Evolutionary conservation across 257 asterid species (phyloP).

Genomic region (Oldenlandia corymbosa): DNA sequence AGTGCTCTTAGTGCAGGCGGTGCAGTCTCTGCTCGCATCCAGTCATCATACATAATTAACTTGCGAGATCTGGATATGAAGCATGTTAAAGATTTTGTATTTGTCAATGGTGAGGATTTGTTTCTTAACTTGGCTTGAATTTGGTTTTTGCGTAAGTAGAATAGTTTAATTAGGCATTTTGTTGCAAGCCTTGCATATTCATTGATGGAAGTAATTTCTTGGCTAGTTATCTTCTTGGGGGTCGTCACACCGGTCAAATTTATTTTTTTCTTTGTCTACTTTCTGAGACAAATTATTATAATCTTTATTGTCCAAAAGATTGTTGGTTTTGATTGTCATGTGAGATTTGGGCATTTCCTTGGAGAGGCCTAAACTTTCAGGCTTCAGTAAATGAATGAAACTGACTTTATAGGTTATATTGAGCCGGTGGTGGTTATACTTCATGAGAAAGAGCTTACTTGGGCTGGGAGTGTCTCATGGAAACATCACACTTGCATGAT

Average conservation of each 20-base stretch:
- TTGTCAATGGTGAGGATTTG: constrained; percentile 72
- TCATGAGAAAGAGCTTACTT: constrained; percentile 89
- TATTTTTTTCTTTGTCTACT: background rate
- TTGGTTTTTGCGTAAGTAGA: constrained; percentile 6
- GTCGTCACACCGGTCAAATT: background rate
- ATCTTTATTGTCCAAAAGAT: background rate
- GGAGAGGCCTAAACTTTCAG: background rate
- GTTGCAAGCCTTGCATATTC: background rate
- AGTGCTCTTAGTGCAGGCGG: constrained; percentile 50
- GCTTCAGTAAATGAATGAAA: constrained; percentile 12
- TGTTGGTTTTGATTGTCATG: background rate
- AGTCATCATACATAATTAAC: constrained; percentile 72
- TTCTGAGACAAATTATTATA: background rate
- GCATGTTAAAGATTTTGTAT: constrained; percentile 82
- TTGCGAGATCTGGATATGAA: constrained; percentile 88
- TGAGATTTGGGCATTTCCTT: background rate
- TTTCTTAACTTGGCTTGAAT: constrained; percentile 11
- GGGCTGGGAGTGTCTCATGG: constrained; percentile 96
- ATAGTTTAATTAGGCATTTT: too few species aligned
- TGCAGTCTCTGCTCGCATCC: constrained; percentile 71
- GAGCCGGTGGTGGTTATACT: constrained; percentile 97
- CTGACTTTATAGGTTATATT: constrained; percentile 65
- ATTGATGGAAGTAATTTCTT: background rate
- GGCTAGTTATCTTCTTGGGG: background rate
- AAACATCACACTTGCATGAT: constrained; percentile 87